Evolutionary conservation across 768 basidiomycete genomes (phyloP).

Genomic region (Saitozyma podzolica): DNA sequence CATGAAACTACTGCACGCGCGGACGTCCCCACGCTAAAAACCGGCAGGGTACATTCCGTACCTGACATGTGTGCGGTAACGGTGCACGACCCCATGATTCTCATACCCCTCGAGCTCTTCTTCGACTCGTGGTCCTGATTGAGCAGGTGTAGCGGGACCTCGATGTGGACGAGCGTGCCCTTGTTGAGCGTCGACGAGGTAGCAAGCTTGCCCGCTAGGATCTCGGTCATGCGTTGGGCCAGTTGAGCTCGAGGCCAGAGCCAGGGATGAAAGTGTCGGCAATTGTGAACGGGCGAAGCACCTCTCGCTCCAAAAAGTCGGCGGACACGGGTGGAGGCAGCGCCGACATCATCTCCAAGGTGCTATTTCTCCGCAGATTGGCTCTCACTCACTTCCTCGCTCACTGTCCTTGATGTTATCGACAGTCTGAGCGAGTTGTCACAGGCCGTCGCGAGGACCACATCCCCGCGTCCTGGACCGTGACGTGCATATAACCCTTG

Average conservation of each 20-base stretch:
- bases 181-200: slow-evolving; percentile 36
- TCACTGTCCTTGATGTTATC: slow-evolving; percentile 44
- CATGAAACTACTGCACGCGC: slow-evolving; percentile 7
- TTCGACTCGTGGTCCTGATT: slow-evolving; percentile 38
- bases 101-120: slow-evolving; percentile 15
- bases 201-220: slow-evolving; percentile 46
- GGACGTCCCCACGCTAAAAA: slow-evolving; percentile 18
- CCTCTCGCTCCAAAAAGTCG: slow-evolving; percentile 39
- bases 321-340: slow-evolving; percentile 26
- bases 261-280: background rate
- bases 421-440: slow-evolving; percentile 40
- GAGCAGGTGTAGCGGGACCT: slow-evolving; percentile 39
- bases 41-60: slow-evolving; percentile 25
- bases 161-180: slow-evolving; percentile 45
- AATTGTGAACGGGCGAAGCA: slow-evolving; percentile 30
- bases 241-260: slow-evolving; percentile 34
- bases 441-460: slow-evolving; percentile 38
- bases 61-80: slow-evolving; percentile 4
- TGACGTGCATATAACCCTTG: slow-evolving; percentile 42
- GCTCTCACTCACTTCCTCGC: slow-evolving; percentile 37
- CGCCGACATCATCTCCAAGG: background rate
- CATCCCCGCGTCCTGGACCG: slow-evolving; percentile 42
- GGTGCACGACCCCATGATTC: too few relatives aligned
- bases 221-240: slow-evolving; percentile 45
- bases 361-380: background rate